Base-by-base conservation (phyloP, 805 yeast species). In the Metschnikowia lachancei region DNA sequence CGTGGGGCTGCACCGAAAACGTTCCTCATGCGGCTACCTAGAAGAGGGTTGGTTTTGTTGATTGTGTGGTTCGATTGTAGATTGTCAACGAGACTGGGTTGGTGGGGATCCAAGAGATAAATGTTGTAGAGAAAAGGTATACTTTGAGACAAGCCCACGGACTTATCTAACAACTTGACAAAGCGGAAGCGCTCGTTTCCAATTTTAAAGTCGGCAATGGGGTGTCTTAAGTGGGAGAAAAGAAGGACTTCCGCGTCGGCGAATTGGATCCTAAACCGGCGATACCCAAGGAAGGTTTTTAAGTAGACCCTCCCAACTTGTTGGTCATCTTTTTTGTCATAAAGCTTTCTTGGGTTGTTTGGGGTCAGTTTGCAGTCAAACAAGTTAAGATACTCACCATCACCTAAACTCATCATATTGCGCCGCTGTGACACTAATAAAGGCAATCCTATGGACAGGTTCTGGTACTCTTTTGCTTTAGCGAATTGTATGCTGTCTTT, bases 401-500 rank as follows among this genome's bases (percentile, higher is more conserved):
- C 52, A 10, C 52, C 50, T 4, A 48, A 11, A 2, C 50, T 48
- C 11, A 39, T 17, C 30, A 36, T 35, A 16, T 41, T 24, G 7
- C 36, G 30, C 4, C 52, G 39, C 26, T 46, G 45, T 16, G 35
- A 19, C 10, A 51, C 43, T 44, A 51, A 29, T 22, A 51, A 41
- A 2, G 54, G 54, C 35, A 51, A 17, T 2, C 52, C 54, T 8
- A 39, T 19, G 0, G 52, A 29, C 22, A 13, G 7, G 35, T 51
- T 51, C 30, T 51, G 54, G 36, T 34, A 36, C 28, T 36, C n/a
- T 37, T 51, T 51, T 5, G 52, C 54, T 6, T 43, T 22, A n/a
- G 39, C 31, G 18, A 51, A 51, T 22, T 22, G 24, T 8, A 8
- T 4, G 7, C 32, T 40, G 14, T 22, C 44, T 17, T 47, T 18